Conservation (phyloP, 352 stramenopile species). For the Globisporangium splendens region DNA sequence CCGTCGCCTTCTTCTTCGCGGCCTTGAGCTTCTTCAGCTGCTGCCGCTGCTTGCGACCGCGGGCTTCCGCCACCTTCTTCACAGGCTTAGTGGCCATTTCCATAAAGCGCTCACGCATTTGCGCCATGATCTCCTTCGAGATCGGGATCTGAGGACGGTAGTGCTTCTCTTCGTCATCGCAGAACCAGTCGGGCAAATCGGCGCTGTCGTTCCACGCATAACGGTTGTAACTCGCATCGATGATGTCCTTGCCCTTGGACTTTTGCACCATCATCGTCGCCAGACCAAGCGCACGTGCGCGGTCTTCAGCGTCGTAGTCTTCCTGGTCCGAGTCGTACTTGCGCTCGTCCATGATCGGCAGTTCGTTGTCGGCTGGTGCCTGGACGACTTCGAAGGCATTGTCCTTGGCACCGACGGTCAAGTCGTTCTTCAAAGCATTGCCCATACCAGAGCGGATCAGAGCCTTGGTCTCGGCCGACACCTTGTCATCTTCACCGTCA, state of each 20-base stretch:
- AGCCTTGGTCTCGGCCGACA: conserved; percentile 67
- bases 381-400: conserved; percentile 46
- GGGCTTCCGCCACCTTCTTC: conserved; percentile 98
- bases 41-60: conserved; percentile 93
- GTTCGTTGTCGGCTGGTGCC: conserved; percentile 33
- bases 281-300: conserved; percentile 94
- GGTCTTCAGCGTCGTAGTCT: conserved; percentile 97
- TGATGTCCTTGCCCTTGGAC: conserved; percentile 96
- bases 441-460: conserved; percentile 87
- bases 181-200: conserved; percentile 98
- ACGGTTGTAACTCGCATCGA: conserved; percentile 99
- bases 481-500: conserved; percentile 55
- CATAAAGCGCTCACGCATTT: conserved; percentile 98
- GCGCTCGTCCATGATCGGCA: conserved; percentile 81
- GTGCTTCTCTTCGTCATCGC: conserved; percentile 95
- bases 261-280: conserved; percentile 98
- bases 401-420: conserved; percentile 13
- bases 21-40: conserved; percentile 94
- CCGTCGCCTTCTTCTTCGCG: conserved; percentile 97
- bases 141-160: conserved; percentile 98
- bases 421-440: conserved; percentile 36
- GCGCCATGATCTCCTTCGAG: conserved; percentile 93
- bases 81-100: conserved; percentile 96
- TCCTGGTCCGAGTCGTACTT: conserved; percentile 96
- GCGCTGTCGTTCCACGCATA: conserved; percentile 98